phyloP scores from a whole-genome alignment of 768 basidiomycete genomes.

The Boletus rubroflammeus region DNA sequence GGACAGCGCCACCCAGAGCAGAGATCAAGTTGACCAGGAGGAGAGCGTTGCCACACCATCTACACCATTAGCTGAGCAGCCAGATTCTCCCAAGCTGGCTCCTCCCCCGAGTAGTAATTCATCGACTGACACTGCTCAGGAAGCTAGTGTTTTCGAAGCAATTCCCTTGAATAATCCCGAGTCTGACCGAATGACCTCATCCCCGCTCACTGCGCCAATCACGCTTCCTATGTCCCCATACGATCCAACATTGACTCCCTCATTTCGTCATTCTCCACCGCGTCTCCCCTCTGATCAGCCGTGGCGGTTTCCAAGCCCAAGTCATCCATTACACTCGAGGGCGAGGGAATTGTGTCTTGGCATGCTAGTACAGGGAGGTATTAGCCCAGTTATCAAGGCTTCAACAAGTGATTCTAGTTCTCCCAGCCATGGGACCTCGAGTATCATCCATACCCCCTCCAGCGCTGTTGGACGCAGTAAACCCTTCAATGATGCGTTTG shows the following conservation, averaged over 20 bases:
- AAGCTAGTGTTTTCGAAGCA: neutral
- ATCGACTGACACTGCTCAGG: neutral
- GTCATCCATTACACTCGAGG: constrained; percentile 67
- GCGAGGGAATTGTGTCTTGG: constrained; percentile 63
- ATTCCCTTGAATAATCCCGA: neutral
- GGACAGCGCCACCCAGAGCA: constrained; percentile 11
- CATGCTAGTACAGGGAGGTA: constrained; percentile 53
- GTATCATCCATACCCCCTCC: constrained; percentile 29
- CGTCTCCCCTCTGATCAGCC: constrained; percentile 76
- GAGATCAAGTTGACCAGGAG: constrained; percentile 9
- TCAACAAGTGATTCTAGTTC: constrained; percentile 27
- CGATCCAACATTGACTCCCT: constrained; percentile 68
- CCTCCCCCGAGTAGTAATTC: constrained; percentile 11
- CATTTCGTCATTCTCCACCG: constrained; percentile 74
- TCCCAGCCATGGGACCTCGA: constrained; percentile 29
- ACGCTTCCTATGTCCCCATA: constrained; percentile 67
- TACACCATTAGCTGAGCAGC: constrained; percentile 25
- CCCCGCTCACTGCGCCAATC: constrained; percentile 26
- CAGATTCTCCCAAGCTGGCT: constrained; percentile 22
- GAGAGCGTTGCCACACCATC: constrained; percentile 15
- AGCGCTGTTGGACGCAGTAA: constrained; percentile 26
- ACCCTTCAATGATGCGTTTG: constrained; percentile 28
- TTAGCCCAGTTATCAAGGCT: constrained; percentile 45
- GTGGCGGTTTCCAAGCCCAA: constrained; percentile 78
- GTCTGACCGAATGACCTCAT: constrained; percentile 12